phyloP scores from a whole-genome alignment of 257 asterid species.

The Penstemon newberryi region DNA sequence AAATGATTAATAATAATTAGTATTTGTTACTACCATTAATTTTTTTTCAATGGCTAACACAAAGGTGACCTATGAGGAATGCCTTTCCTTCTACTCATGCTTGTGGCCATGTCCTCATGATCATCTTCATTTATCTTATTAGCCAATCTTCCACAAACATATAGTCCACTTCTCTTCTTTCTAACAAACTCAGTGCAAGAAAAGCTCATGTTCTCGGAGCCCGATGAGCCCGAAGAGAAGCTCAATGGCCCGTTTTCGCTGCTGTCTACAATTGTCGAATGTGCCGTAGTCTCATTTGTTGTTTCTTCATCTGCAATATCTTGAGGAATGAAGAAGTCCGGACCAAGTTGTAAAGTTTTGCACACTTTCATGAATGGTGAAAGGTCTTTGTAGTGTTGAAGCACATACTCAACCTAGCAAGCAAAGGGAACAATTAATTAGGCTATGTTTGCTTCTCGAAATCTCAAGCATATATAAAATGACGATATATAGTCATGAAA shows the following conservation, averaged over 20 bases:
- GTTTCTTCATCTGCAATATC: conserved; percentile 69
- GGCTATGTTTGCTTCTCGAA: too few species aligned
- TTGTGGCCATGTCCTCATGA: conserved; percentile 66
- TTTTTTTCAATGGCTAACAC: conserved; percentile 46
- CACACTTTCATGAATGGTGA: conserved; percentile 80
- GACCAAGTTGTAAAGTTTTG: conserved; percentile 74
- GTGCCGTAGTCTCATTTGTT: conserved; percentile 62
- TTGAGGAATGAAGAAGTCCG: conserved; percentile 89
- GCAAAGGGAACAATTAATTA: background rate
- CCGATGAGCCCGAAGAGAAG: conserved; percentile 59
- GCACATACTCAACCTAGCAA: conserved; percentile 73
- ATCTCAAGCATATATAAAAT: too few species aligned
- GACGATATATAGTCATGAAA: too few species aligned
- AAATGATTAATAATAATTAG: conserved; percentile 23
- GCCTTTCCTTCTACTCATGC: conserved; percentile 91
- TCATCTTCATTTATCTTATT: conserved; percentile 48
- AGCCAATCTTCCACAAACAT: conserved; percentile 62
- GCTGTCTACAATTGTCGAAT: conserved; percentile 67
- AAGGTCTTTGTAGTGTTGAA: conserved; percentile 64
- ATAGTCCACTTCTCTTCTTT: conserved; percentile 79
- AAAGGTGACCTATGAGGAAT: conserved; percentile 94
- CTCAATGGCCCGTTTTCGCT: conserved; percentile 44
- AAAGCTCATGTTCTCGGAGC: conserved; percentile 76
- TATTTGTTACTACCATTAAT: conserved; percentile 9
- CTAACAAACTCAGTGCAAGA: conserved; percentile 69